These are phyloP conservation scores for Peltaster fructicola DNA, from an alignment of 2,329 filamentous ascomycete genomes.

Conservation along the genomic window DNA sequence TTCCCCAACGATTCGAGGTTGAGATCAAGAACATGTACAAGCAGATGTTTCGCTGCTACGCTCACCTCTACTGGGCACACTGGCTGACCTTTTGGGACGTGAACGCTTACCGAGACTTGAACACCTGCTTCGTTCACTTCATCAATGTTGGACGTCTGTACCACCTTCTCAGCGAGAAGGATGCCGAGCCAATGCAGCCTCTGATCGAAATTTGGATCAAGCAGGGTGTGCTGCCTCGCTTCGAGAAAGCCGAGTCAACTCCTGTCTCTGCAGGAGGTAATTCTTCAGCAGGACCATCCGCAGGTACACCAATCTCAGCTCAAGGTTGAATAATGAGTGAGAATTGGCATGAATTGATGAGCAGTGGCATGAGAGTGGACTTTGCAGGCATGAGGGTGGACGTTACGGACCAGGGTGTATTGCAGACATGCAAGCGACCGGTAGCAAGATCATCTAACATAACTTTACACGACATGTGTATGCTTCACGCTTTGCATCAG, in stretches of 20 bases:
- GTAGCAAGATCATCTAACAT: too few relatives aligned
- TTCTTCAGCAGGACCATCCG: neutral
- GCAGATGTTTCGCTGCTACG: constrained; percentile 38
- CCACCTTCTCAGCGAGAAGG: constrained; percentile 60
- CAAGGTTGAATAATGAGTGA: too few relatives aligned
- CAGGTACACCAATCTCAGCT: too few relatives aligned
- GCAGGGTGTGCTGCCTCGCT: constrained; percentile 61
- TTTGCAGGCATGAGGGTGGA: too few relatives aligned
- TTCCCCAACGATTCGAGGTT: constrained; percentile 35
- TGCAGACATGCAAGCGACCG: too few relatives aligned
- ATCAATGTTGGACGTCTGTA: constrained; percentile 57
- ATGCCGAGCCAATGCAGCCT: constrained; percentile 90
- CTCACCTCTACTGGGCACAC: constrained; percentile 34
- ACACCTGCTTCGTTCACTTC: constrained; percentile 37
- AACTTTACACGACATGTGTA: too few relatives aligned
- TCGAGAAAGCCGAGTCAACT: constrained; percentile 7
- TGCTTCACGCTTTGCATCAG: too few relatives aligned
- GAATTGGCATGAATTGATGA: too few relatives aligned
- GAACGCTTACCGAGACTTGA: constrained; percentile 31
- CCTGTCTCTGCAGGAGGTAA: neutral
- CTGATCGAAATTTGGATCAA: constrained; percentile 82
- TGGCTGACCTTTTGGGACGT: constrained; percentile 35
- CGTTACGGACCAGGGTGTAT: too few relatives aligned
- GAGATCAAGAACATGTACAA: constrained; percentile 58
- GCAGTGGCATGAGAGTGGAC: too few relatives aligned